These are phyloP conservation scores for Rhizoclosmatium sp. DNA, from an alignment of 192 early-diverging fungal species.

Conservation along the genomic window DNA sequence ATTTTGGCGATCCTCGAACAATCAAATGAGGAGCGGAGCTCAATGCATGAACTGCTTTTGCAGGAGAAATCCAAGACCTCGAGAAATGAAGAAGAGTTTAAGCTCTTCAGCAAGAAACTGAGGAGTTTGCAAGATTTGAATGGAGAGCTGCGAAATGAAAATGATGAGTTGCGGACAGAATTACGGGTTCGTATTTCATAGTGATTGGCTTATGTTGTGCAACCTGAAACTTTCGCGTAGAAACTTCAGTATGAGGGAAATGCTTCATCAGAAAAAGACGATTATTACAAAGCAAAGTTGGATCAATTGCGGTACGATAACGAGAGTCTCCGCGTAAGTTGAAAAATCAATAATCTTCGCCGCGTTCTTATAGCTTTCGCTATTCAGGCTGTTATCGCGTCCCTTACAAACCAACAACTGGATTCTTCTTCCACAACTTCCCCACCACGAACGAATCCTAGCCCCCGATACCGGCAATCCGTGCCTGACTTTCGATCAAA, in stretches of 20 bases:
- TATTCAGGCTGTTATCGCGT: constrained; percentile 23
- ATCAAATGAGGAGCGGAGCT: constrained; percentile 23
- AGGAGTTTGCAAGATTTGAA: constrained; percentile 43
- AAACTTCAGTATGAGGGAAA: constrained; percentile 44
- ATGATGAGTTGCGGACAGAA: constrained; percentile 41
- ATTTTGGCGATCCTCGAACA: constrained; percentile 24
- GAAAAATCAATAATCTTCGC: not conserved
- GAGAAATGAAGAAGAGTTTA: constrained; percentile 46
- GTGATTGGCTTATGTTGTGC: not conserved
- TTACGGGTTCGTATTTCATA: constrained; percentile 22
- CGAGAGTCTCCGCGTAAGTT: constrained; percentile 40
- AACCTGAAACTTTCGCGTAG: not conserved
- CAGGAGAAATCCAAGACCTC: constrained; percentile 39
- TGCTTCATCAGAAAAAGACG: constrained; percentile 17
- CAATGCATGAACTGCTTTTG: constrained; percentile 27
- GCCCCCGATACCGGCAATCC: not conserved
- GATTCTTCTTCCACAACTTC: not conserved
- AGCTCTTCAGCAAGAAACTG: constrained; percentile 41
- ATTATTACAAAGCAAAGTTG: constrained; percentile 46
- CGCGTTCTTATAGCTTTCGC: not conserved
- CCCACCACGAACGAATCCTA: not conserved
- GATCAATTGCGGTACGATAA: constrained; percentile 44
- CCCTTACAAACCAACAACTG: not conserved
- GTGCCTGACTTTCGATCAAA: constrained; percentile 20
- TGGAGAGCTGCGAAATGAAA: constrained; percentile 32